A percentile compares a stretch with the other conserved stretches of the same genome.
These are phyloP conservation scores for Firmiana major DNA, from an alignment of 345 rosid species.

Conservation along the genomic window DNA sequence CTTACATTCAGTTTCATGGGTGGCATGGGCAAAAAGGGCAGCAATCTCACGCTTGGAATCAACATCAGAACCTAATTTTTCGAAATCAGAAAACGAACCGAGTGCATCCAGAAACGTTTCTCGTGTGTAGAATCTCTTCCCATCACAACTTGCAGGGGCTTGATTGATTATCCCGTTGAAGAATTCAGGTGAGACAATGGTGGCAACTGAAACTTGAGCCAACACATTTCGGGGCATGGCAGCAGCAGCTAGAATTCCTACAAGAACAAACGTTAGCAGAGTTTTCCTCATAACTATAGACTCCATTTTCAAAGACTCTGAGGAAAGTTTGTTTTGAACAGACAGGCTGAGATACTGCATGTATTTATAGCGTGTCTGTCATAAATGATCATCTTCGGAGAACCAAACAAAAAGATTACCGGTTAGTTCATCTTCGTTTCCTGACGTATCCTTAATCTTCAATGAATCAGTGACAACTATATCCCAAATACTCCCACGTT, in stretches of 20 bases:
- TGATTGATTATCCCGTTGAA: constrained; percentile 51
- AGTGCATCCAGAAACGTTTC: constrained; percentile 54
- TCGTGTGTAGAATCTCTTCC: constrained; percentile 58
- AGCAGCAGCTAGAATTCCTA: not conserved
- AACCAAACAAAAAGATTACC: no score
- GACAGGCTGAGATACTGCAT: not conserved
- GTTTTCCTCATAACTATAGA: not conserved
- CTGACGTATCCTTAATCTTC: no score
- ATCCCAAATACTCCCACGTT: no score
- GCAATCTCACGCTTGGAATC: constrained; percentile 17
- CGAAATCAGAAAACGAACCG: constrained; percentile 43
- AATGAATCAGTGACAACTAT: no score
- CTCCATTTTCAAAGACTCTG: constrained; percentile 11
- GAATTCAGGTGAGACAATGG: constrained; percentile 44
- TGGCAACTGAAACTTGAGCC: constrained; percentile 41
- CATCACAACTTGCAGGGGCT: constrained; percentile 46
- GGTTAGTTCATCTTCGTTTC: no score
- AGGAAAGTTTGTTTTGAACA: not conserved
- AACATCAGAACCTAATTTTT: constrained; percentile 41
- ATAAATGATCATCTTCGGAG: no score
- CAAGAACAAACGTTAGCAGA: not conserved
- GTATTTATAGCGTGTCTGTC: not conserved
- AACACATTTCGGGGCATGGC: not conserved
- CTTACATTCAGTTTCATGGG: constrained; percentile 83
- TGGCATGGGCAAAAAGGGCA: constrained; percentile 73